phyloP scores from a whole-genome alignment of 805 yeast species.

The Yamadazyma paraphyllophila region DNA sequence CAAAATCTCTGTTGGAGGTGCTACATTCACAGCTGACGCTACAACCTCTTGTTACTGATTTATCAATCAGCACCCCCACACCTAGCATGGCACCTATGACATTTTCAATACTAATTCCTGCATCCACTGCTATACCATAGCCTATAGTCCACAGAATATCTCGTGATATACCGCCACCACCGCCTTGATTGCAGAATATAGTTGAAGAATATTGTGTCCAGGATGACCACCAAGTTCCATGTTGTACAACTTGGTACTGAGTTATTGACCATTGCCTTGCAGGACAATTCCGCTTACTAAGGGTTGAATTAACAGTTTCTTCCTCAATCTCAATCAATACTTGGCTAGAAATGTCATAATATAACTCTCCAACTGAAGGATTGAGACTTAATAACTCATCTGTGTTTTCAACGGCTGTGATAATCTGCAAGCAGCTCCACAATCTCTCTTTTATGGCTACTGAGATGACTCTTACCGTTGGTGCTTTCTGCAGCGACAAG shows the following conservation, averaged over 20 bases:
- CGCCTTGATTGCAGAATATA: too few species aligned
- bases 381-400: background rate
- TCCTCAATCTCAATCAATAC: background rate
- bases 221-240: too few species aligned
- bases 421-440: background rate
- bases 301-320: background rate
- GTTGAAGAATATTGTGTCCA: too few species aligned
- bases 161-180: background rate
- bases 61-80: too few species aligned
- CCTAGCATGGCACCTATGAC: too few species aligned
- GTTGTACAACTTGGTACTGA: too few species aligned
- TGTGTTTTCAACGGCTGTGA: background rate
- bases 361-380: background rate
- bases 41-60: too few species aligned
- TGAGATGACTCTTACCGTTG: background rate
- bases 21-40: too few species aligned
- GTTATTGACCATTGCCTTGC: background rate
- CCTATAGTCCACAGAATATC: background rate
- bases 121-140: background rate
- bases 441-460: background rate
- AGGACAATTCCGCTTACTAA: background rate
- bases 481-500: background rate
- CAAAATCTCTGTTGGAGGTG: too few species aligned
- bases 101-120: too few species aligned
- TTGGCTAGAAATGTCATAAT: background rate